phyloP scores from a whole-genome alignment of 2,329 filamentous ascomycete species.

The Xylariales sp. region DNA sequence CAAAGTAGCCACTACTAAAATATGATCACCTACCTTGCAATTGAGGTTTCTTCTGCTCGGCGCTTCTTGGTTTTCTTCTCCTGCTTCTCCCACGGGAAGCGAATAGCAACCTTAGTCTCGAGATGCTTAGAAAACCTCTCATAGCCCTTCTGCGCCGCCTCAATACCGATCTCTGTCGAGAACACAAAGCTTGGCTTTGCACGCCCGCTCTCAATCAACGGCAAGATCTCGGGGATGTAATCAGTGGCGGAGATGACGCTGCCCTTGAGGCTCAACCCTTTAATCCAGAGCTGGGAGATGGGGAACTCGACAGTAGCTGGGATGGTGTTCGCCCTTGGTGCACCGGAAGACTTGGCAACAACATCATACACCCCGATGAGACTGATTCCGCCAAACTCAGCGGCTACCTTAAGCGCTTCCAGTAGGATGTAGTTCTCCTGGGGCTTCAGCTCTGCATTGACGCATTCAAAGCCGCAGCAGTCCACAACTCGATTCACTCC shows the following conservation, averaged over 20 bases:
- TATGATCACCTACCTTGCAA: no score
- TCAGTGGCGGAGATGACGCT: slow-evolving; percentile 9
- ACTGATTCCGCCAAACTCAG: slow-evolving; percentile 11
- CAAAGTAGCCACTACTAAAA: no score
- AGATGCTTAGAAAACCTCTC: slow-evolving; percentile 19
- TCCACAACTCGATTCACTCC: slow-evolving; percentile 7
- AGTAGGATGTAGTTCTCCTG: not conserved
- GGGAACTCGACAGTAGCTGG: slow-evolving; percentile 11
- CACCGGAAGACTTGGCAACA: slow-evolving; percentile 9
- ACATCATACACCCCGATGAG: slow-evolving; percentile 15
- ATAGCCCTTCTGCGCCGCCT: slow-evolving; percentile 22
- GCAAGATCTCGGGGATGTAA: slow-evolving; percentile 13
- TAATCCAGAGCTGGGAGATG: slow-evolving; percentile 13
- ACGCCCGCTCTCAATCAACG: slow-evolving; percentile 18
- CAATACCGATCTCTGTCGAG: slow-evolving; percentile 19
- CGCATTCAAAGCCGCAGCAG: slow-evolving; percentile 7
- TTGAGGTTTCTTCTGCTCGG: no score
- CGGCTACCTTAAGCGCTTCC: not conserved
- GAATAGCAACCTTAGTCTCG: slow-evolving; percentile 17
- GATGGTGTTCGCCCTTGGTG: slow-evolving; percentile 10
- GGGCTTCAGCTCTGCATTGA: slow-evolving; percentile 8
- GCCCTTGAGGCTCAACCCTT: slow-evolving; percentile 9
- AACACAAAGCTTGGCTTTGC: slow-evolving; percentile 24
- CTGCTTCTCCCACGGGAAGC: not conserved
- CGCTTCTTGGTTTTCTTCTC: no score